Base-by-base conservation (phyloP, 2,329 filamentous ascomycete species). In the Arthrobotrys pseudoclavata region DNA sequence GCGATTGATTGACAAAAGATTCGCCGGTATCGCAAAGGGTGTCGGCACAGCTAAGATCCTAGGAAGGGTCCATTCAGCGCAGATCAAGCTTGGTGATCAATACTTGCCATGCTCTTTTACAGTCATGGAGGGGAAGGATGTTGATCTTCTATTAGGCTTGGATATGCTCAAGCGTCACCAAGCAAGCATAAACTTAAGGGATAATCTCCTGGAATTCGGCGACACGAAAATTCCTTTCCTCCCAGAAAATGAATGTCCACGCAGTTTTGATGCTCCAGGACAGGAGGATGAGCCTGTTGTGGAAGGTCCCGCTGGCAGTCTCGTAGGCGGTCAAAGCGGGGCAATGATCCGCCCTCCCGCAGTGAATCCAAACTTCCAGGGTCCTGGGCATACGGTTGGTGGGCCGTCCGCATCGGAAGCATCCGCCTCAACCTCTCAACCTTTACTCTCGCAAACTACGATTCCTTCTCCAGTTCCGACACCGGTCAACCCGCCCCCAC, bases 111-210 rank as follows among this genome's bases (percentile, higher is more conserved):
- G 94, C 85, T 96, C 94, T 76, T 99, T 99, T 84, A 99, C 96
- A 2, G 96, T 99, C 82, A 99, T 99, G 96, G 96, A 99, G 85
- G 96, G 96, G 80, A 99, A 98, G 84, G 90, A 93, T 64, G 96
- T 99, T 24, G 96, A 98, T 83, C 87, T 99, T 18, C 88, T 99
- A 1, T 89, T 99, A 12, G 96, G 96, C 2, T 86, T 99, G 48
- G 96, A 99, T 84, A 99, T 99, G 93, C 87, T 99, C 79, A 97
- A 97, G 85, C 90, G 96, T 45, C 94, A 98, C 84, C 95, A 97
- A 84, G 96, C 95, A 40, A 92, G 88, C 81, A 95, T 99, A 82
- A 96, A 99, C 83, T 87, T 99, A 12, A 88, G 90, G 79, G 91
- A 91, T 82, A 93, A 96, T 82, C 92, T 91, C 79, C 88, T 99